Base-by-base conservation (phyloP, 2,329 filamentous ascomycete genomes). In the Ophiocordyceps unilateralis region DNA sequence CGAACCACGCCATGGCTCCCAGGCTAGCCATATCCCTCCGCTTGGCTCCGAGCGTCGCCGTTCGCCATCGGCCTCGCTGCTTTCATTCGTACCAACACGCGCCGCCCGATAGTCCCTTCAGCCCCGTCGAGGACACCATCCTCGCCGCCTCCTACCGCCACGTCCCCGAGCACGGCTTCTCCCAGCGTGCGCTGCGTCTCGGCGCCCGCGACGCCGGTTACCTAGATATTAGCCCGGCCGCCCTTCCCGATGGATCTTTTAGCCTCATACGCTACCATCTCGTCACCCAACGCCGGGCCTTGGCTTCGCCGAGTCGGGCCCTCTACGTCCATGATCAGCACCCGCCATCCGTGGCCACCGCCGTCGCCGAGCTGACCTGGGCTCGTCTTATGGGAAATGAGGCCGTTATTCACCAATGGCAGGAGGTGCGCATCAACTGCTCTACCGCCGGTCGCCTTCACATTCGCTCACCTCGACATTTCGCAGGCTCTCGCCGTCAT, bases 191-290 rank as follows among this genome's bases (percentile, higher is more conserved):
- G 1, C 70, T 98, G 10, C 73, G 75, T 38, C 72, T 83, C 20
- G 91, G 89, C 47, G 85, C 85, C 47, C 78, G 78, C 54, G 86
- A 94, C 54, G 78, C 80, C 17, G 87, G 88, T 39, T 94, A 89
- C 58, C 77, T 86, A 42, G 84, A 91, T 56, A 86, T 89, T 45
- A 88, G 84, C 46, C 77, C 83, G 10, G 88, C 86, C 55, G 67
- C 95, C 19, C 77, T 98, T 44, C 78, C 85, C 1, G 72, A 80
- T 37, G 85, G 84, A 8, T 74, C 79, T 20, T 93, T 93, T 63
- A 81, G 83, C 52, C 70, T 98, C 23, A 78, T 96, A 50, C 72
- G 74, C 32, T 93, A 81, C 58, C 81, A 93, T 57, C 71, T 93
- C 14, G 70, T 79, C 39, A 76, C 66, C 11, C 76, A 82, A 58